phyloP scores from a whole-genome alignment of 2,329 filamentous ascomycete genomes.

The Trichoderma brevicompactum region DNA sequence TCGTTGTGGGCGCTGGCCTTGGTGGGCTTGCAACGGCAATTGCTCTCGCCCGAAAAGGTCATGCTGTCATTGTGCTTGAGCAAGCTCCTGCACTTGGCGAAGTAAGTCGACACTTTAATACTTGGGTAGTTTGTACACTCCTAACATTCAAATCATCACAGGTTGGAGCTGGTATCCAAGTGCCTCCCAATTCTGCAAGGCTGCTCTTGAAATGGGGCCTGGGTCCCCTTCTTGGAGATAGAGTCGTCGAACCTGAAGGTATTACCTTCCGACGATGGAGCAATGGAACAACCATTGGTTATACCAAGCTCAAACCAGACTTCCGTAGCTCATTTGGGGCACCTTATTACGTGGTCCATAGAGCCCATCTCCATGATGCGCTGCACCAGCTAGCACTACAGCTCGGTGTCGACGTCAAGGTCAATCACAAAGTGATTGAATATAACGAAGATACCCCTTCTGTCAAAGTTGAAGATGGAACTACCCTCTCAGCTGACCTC shows the following conservation, averaged over 20 bases:
- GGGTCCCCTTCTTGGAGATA: slow-evolving; percentile 26
- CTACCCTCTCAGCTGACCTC: slow-evolving; percentile 38
- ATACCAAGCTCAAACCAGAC: slow-evolving; percentile 38
- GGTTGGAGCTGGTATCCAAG: slow-evolving; percentile 41
- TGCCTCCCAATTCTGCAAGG: slow-evolving; percentile 41
- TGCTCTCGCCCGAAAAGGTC: slow-evolving; percentile 42
- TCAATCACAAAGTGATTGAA: slow-evolving; percentile 35
- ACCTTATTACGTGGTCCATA: slow-evolving; percentile 43
- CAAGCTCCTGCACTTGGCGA: slow-evolving; percentile 46
- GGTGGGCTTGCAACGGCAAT: slow-evolving; percentile 49
- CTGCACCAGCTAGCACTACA: slow-evolving; percentile 36
- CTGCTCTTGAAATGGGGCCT: slow-evolving; percentile 43
- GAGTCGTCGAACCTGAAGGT: slow-evolving; percentile 34
- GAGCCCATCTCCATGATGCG: slow-evolving; percentile 44
- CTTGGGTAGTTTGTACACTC: no score
- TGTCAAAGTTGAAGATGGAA: slow-evolving; percentile 35
- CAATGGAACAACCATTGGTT: slow-evolving; percentile 37
- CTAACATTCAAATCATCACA: slow-evolving; percentile 4
- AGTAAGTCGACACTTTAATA: slow-evolving; percentile 34
- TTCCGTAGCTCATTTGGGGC: slow-evolving; percentile 39
- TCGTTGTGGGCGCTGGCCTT: slow-evolving; percentile 47
- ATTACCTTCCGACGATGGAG: slow-evolving; percentile 40
- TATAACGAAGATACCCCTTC: slow-evolving; percentile 35
- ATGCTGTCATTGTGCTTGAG: slow-evolving; percentile 47
- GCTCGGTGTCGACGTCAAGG: slow-evolving; percentile 37